Percentiles rank a stretch among this genome's conserved stretches.
Conservation (phyloP, 345 rosid species). For the Balakata baccata region DNA sequence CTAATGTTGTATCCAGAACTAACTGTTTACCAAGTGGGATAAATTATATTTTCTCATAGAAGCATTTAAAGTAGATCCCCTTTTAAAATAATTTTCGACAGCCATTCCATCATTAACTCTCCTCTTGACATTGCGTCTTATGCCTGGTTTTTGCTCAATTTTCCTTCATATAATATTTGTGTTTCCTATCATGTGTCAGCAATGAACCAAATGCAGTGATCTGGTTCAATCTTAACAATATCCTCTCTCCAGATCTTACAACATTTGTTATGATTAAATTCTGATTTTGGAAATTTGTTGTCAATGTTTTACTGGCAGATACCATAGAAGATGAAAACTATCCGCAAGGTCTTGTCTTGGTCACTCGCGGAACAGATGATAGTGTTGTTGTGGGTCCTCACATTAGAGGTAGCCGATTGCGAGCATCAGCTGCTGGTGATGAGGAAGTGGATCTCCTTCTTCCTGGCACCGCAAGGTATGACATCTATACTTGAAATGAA, state of each 20-base stretch:
- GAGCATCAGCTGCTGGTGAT: slow-evolving; percentile 59
- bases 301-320: slow-evolving; percentile 38
- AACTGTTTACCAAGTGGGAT: no score
- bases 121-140: no score
- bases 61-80: no score
- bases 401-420: slow-evolving; percentile 81
- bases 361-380: slow-evolving; percentile 71
- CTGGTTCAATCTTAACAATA: not conserved
- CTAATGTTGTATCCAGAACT: no score
- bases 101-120: no score
- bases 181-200: no score
- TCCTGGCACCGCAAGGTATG: slow-evolving; percentile 95
- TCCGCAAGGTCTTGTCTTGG: slow-evolving; percentile 90
- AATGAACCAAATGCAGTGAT: not conserved
- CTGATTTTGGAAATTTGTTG: slow-evolving; percentile 7
- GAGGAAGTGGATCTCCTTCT: slow-evolving; percentile 99
- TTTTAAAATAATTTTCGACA: no score
- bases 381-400: slow-evolving; percentile 81
- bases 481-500: no score
- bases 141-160: no score
- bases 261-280: not conserved
- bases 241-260: not conserved
- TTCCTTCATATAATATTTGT: no score
- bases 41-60: no score
- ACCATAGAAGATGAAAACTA: slow-evolving; percentile 75